Evolutionary conservation across 768 basidiomycete genomes (phyloP), one percentile per base, ranked within the genome.

Genomic region (Saitozyma sp.): DNA sequence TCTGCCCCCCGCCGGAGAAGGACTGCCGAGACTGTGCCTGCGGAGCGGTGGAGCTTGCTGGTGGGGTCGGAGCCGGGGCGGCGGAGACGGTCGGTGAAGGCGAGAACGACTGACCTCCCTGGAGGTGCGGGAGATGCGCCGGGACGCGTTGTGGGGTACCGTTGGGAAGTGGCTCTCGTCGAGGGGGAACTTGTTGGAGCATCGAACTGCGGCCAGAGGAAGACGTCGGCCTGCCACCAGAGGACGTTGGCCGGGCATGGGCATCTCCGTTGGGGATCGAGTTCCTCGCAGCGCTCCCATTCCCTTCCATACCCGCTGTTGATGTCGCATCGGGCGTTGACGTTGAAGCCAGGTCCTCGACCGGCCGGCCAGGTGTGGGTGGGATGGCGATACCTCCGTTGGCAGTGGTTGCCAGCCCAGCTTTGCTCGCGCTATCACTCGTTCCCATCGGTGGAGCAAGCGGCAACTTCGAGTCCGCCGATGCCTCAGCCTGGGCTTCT

Each of bases 321-420:
- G 20, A 6, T 55, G 54, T 41, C 16, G 38, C 54, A 55, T 55
- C 16, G 46, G 59, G 8, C 45, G 40, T 19, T 6, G 61, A 45
- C 17, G 37, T n/a, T 48, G 40, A 17, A 50, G 45, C 39, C 3
- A 37, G 20, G 10, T 5, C 10, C 40, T 19, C 13, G 54, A 38
- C 17, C 40, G 54, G 29, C 20, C 3, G 11, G 45, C 45, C 13
- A 13, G 45, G 45, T 46, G 13, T 3, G 45, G 45, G 2, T 46
- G 45, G 13, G 45, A 13, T 17, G n/a, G 45, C 45, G 45, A 46
- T 11, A 46, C 45, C 11, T 46, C 45, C 13, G 6, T 46, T 17
- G 2, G 45, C 13, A 46, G 45, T 17, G 6, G n/a, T 46, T 11
- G 19, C 38, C 2, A 16, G 4, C 54, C 54, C 2, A 13, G 39